Conservation (phyloP, 2,329 filamentous ascomycete genomes). For the Diaporthe ilicicola region DNA sequence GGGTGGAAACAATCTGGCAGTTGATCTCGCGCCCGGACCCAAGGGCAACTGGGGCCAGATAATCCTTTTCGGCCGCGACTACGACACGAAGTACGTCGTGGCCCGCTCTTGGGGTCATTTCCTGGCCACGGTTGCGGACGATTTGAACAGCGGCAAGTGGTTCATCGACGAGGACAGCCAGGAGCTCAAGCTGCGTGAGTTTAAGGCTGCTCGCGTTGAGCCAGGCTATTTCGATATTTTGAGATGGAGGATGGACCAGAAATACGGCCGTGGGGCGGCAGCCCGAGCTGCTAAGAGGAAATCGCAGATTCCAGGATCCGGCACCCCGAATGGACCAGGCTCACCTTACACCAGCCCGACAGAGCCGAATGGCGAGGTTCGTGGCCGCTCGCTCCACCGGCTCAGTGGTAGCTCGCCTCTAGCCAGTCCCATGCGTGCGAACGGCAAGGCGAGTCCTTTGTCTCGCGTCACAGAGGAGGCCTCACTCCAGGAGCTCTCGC, state of each 20-base stretch:
- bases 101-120: slow-evolving; percentile 92
- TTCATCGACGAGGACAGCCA: slow-evolving; percentile 90
- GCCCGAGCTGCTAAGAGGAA: slow-evolving; percentile 59
- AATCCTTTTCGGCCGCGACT: slow-evolving; percentile 96
- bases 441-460: slow-evolving; percentile 75
- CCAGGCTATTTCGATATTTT: slow-evolving; percentile 94
- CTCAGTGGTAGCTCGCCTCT: slow-evolving; percentile 71
- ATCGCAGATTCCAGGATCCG: slow-evolving; percentile 54
- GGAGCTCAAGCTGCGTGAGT: slow-evolving; percentile 92
- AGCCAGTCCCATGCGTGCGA: slow-evolving; percentile 71
- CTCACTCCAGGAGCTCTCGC: slow-evolving; percentile 46
- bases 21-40: slow-evolving; percentile 91
- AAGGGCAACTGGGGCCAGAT: slow-evolving; percentile 94
- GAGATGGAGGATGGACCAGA: slow-evolving; percentile 94
- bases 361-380: slow-evolving; percentile 65
- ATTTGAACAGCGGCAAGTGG: slow-evolving; percentile 88
- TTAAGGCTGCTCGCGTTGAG: slow-evolving; percentile 88
- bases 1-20: slow-evolving; percentile 97
- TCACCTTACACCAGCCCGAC: slow-evolving; percentile 74
- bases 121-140: slow-evolving; percentile 86
- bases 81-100: slow-evolving; percentile 97
- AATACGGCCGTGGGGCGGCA: slow-evolving; percentile 72
- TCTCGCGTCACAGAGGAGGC: slow-evolving; percentile 79
- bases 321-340: slow-evolving; percentile 57
- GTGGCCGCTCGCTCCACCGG: slow-evolving; percentile 77